Conservation (phyloP, 2,329 filamentous ascomycete species). For the Cercospora berteroae region DNA sequence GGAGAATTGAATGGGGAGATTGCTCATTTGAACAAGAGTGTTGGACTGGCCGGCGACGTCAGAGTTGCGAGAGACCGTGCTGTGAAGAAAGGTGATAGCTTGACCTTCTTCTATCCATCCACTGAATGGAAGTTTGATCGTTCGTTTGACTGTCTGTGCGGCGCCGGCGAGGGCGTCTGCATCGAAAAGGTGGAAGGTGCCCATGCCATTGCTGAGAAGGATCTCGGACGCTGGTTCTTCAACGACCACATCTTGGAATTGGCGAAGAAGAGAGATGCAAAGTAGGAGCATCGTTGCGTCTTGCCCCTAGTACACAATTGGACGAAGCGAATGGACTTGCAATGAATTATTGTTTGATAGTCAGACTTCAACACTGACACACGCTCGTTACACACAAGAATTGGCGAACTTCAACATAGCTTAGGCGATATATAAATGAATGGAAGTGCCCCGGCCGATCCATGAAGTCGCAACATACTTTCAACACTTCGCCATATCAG, state of each 20-base stretch:
- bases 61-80: constrained; percentile 37
- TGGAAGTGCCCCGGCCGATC: constrained; percentile 13
- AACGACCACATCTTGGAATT: constrained; percentile 44
- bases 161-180: constrained; percentile 38
- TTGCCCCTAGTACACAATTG: background rate
- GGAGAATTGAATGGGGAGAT: constrained; percentile 24
- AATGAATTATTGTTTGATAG: background rate
- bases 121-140: constrained; percentile 53
- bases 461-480: constrained; percentile 12
- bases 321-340: background rate
- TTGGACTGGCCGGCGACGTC: constrained; percentile 27
- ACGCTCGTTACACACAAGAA: background rate
- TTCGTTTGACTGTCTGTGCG: constrained; percentile 47
- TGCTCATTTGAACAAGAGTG: constrained; percentile 9
- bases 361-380: constrained; percentile 17
- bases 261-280: constrained; percentile 20
- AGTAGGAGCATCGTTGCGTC: background rate
- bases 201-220: constrained; percentile 36
- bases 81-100: constrained; percentile 42
- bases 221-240: constrained; percentile 34
- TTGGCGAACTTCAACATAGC: background rate
- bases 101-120: constrained; percentile 52
- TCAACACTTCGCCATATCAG: constrained; percentile 6
- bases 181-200: constrained; percentile 44
- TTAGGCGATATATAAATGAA: constrained; percentile 20